phyloP scores from a whole-genome alignment of 208 protist species.

The Crithidia acanthocephali region DNA sequence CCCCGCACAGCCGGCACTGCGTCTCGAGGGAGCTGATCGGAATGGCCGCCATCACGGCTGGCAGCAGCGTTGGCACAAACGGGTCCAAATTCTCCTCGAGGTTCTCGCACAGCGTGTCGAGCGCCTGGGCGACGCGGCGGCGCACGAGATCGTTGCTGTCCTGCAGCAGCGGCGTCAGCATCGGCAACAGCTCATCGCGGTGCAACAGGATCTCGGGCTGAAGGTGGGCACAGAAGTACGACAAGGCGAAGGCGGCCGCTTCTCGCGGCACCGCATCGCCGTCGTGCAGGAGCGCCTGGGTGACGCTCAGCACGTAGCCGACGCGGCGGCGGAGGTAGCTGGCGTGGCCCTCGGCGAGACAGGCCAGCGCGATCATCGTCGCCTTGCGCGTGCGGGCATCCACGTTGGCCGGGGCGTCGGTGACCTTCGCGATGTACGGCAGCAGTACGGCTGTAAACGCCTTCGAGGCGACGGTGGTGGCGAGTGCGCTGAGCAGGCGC shows the following conservation, averaged over 20 bases:
- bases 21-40: constrained; percentile 61
- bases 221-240: constrained; percentile 73
- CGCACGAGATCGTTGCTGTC: constrained; percentile 73
- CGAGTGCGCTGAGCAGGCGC: constrained; percentile 66
- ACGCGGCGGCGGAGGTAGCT: constrained; percentile 78
- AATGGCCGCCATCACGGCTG: constrained; percentile 63
- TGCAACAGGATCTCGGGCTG: constrained; percentile 88
- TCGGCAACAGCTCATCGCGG: constrained; percentile 68
- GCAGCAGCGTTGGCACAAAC: constrained; percentile 70
- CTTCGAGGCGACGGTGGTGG: constrained; percentile 56
- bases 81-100: constrained; percentile 79
- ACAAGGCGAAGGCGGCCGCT: constrained; percentile 75
- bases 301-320: constrained; percentile 72
- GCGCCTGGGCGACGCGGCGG: constrained; percentile 62
- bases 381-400: constrained; percentile 65
- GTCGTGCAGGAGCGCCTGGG: constrained; percentile 50
- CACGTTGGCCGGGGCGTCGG: constrained; percentile 38
- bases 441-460: constrained; percentile 62
- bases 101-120: constrained; percentile 86
- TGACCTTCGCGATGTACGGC: constrained; percentile 53
- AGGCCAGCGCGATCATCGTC: constrained; percentile 74
- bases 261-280: constrained; percentile 65
- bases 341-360: constrained; percentile 64
- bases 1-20: constrained; percentile 70
- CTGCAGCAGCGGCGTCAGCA: constrained; percentile 70